Evolutionary conservation across 2,329 filamentous ascomycete genomes (phyloP), one percentile per base, ranked within the genome.

Genomic region (Curvularia spicifera): DNA sequence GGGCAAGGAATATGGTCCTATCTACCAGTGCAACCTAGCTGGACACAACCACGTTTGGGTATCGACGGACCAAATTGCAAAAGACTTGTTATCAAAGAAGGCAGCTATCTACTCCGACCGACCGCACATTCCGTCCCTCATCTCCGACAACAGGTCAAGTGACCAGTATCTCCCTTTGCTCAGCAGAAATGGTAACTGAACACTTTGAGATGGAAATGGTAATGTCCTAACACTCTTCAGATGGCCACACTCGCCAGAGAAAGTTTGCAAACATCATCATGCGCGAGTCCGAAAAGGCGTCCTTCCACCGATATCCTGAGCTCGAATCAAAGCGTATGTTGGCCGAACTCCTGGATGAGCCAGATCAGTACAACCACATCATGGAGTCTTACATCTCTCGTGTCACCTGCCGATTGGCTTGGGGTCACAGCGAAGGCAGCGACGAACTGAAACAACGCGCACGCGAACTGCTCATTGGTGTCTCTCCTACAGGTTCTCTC

Each of bases 361-460:
- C 79, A 1, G 69, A 72, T 7, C 65, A 72, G 15, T 82, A 81
- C 65, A 80, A 81, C 45, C 73, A 79, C 54, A 72, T 72, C 1
- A 66, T 81, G 39, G 79, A 82, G 57, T 80, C 78, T 0, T 81
- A 77, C 69, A 78, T 81, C 39, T 72, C 79, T 13, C 74, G 79
- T 15, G 76, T 81, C n/a, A 82, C 79, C n/a, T 79, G 77, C 51
- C 75, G 79, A 29, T 69, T 81, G 8, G 79, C 79, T 15, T 82
- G 79, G 79, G 80, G 79, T 9, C 79, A 78, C 52, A 72, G 77
- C 49, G 74, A 78, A 51, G 77, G 76, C 8, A 78, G 77, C 31
- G 79, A 81, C 40, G 79, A 82, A 55, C 74, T 81, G 45, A 81
- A 81, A 56, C 79, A 81, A 61, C 73, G 79, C 44, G 79, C 80